Base-by-base conservation (phyloP, 1,139 yeast genomes). In the Taphrina wiesneri region DNA sequence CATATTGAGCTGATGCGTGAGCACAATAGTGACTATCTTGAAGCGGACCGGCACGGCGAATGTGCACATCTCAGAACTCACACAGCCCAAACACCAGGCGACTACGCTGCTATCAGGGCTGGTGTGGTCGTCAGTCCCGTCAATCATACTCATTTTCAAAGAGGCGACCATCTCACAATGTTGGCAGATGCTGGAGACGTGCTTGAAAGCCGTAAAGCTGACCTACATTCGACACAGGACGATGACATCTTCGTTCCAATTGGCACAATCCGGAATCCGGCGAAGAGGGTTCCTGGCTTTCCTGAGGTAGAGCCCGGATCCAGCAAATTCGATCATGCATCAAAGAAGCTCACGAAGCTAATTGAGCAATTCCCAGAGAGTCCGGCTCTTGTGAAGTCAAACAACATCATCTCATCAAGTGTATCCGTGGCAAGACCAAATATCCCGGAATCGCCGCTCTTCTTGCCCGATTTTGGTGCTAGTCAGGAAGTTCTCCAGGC, bases 381-480 rank as follows among this genome's bases (percentile, higher is more conserved):
- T 3, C 30, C 28, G 4, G 49, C 28, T 11, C 19, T 23, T 4
- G 28, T 5, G 1, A 15, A 1, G 7, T 1, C 2, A 9, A 6
- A n/a, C n/a, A 9, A 7, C 49, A 21, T 7, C 28, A 2, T 5
- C 4, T 2, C 49, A 28, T 1, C 25, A 1, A 2, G 4, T 9
- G 28, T 1, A 2, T 7, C 13, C 3, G n/a, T 23, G n/a, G 11
- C 26, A 21, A 2, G 11, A 28, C 49, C 19, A 21, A 23, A 2
- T 21, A 13, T n/a, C 7, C 49, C 25, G 25, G 11, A 11, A 19
- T 21, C 45, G 25, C 56, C 56, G 2, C 30, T 54, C 23, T 54
- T 54, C 39, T 17, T 54, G 41, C 59, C 59, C 17, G 59, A 54
- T 36, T 28, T 49, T 2, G 54, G 36, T 1, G 34, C 54, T 11